phyloP scores from a whole-genome alignment of 345 rosid genomes.

The Noccaea bulbosa region DNA sequence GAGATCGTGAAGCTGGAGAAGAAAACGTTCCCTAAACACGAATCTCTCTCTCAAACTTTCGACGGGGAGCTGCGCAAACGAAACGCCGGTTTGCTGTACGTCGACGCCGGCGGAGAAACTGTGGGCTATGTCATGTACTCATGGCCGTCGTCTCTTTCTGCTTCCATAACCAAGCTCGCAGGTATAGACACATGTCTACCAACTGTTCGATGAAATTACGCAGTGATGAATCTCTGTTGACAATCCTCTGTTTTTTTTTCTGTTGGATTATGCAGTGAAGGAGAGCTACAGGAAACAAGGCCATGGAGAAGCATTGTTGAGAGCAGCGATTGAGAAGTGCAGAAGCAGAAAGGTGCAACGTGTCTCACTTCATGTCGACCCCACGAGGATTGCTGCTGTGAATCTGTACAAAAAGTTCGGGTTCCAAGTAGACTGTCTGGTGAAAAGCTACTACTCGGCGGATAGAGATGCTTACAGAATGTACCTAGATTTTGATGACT shows the following conservation, averaged over 20 bases:
- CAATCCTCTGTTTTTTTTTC: not conserved
- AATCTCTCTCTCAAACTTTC: conserved; percentile 69
- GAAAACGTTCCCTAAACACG: conserved; percentile 80
- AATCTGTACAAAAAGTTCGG: conserved; percentile 74
- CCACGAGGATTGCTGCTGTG: conserved; percentile 65
- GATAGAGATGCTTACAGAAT: conserved; percentile 80
- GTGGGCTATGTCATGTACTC: conserved; percentile 70
- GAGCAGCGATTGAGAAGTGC: conserved; percentile 70
- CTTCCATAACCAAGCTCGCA: conserved; percentile 83
- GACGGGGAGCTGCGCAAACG: conserved; percentile 72
- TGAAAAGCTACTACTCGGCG: conserved; percentile 66
- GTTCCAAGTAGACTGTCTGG: conserved; percentile 64
- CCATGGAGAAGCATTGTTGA: conserved; percentile 69
- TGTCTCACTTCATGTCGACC: conserved; percentile 79
- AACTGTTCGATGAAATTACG: conserved; percentile 59
- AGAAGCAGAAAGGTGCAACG: conserved; percentile 68
- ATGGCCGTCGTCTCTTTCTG: conserved; percentile 76
- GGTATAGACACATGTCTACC: conserved; percentile 47
- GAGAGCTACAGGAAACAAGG: conserved; percentile 71
- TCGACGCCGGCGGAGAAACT: conserved; percentile 50
- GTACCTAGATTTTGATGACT: conserved; percentile 63
- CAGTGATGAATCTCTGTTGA: not conserved
- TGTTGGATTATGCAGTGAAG: conserved; percentile 55
- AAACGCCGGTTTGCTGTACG: conserved; percentile 70
- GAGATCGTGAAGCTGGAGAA: conserved; percentile 76